Conservation (phyloP, 2,329 filamentous ascomycete species). For the Dactylellina cionopaga region DNA sequence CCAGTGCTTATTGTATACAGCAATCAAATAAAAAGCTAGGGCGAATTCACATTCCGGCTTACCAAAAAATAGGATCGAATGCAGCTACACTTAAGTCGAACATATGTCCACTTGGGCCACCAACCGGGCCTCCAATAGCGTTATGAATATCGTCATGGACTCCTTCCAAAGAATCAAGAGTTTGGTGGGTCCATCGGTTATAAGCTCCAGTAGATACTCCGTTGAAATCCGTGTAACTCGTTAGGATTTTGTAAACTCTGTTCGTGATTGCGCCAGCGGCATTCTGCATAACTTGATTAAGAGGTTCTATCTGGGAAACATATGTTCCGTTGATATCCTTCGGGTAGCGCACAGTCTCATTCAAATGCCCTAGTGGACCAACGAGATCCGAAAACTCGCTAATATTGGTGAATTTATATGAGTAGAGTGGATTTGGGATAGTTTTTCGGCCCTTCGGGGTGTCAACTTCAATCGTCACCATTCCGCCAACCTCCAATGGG, state of each 20-base stretch:
- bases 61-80: conserved; percentile 82
- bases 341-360: conserved; percentile 11
- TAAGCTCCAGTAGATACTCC: conserved; percentile 7
- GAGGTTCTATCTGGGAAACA: conserved; percentile 1
- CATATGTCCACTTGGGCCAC: conserved; percentile 53
- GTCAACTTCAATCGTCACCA: conserved; percentile 10
- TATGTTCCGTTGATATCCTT: neutral
- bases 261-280: neutral
- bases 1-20: too few relatives aligned
- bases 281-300: conserved; percentile 20
- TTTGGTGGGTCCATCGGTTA: conserved; percentile 1
- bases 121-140: conserved; percentile 46
- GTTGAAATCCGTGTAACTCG: conserved; percentile 8
- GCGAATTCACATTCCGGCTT: too few relatives aligned
- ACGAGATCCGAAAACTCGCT: conserved; percentile 1
- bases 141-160: conserved; percentile 72
- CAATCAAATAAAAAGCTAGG: too few relatives aligned
- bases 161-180: conserved; percentile 71
- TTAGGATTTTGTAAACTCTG: conserved; percentile 59
- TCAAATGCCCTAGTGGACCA: neutral
- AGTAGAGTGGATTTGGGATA: conserved; percentile 21
- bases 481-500: conserved; percentile 7
- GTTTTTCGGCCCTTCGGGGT: neutral
- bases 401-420: conserved; percentile 23
- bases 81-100: conserved; percentile 68